Conservation (phyloP, 2,329 filamentous ascomycete genomes). For the Atkinsonella hypoxylon region DNA sequence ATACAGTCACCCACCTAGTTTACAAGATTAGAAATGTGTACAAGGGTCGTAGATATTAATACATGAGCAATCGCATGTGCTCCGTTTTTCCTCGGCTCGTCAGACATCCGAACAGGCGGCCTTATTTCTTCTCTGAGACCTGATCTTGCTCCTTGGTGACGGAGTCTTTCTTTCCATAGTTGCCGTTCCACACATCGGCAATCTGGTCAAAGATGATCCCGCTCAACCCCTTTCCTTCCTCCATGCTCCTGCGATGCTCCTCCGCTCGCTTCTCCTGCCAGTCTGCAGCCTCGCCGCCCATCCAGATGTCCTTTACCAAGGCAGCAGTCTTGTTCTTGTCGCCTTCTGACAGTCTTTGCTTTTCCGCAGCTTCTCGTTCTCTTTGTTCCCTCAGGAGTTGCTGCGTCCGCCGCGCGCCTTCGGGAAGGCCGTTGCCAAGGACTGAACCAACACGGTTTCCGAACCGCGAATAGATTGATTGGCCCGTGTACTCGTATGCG, state of each 20-base stretch:
- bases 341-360: slow-evolving; percentile 15
- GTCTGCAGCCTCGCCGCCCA: slow-evolving; percentile 42
- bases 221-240: slow-evolving; percentile 43
- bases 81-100: neutral
- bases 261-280: slow-evolving; percentile 41
- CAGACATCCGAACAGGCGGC: neutral
- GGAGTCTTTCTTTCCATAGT: slow-evolving; percentile 19
- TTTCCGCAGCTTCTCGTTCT: slow-evolving; percentile 23
- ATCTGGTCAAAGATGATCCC: slow-evolving; percentile 46
- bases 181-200: slow-evolving; percentile 36
- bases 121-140: neutral
- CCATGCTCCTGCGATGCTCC: slow-evolving; percentile 39
- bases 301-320: slow-evolving; percentile 40
- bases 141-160: slow-evolving; percentile 5
- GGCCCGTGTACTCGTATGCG: slow-evolving; percentile 43
- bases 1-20: neutral
- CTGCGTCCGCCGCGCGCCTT: slow-evolving; percentile 38
- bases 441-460: slow-evolving; percentile 30
- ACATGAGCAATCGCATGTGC: neutral
- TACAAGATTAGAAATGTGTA: neutral
- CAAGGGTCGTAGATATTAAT: neutral
- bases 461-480: slow-evolving; percentile 37
- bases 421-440: slow-evolving; percentile 42
- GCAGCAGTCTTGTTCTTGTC: slow-evolving; percentile 21
- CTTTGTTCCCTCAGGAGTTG: slow-evolving; percentile 34